Evolutionary conservation across 441 rosid genomes (phyloP).

Genomic region (Euphorbia schlechtendalii): DNA sequence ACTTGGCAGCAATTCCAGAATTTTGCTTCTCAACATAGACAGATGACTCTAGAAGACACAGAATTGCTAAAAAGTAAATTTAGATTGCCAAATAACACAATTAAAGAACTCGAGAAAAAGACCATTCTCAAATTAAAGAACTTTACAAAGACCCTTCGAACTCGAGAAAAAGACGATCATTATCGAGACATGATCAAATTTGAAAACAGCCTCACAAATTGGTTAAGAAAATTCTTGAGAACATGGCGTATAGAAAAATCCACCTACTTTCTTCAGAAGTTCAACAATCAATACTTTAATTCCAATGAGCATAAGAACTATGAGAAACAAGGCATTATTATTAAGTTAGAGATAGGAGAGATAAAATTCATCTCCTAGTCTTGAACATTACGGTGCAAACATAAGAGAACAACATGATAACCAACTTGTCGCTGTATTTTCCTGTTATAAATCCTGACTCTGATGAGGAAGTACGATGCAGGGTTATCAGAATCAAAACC

Average conservation of each 20-base stretch:
- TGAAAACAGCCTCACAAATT: neutral
- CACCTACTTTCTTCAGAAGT: too few relatives aligned
- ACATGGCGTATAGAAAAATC: neutral
- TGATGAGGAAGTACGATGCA: neutral
- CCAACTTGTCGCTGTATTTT: neutral
- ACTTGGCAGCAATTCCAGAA: constrained; percentile 33
- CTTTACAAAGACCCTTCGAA: neutral
- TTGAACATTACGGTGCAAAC: neutral
- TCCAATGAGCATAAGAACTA: neutral
- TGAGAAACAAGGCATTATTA: neutral
- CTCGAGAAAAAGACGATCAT: neutral
- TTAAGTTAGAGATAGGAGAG: neutral
- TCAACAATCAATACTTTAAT: neutral
- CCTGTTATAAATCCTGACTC: neutral
- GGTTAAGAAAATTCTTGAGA: neutral
- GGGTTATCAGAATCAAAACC: neutral
- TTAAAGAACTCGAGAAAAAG: constrained; percentile 1
- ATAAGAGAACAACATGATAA: constrained; percentile 1
- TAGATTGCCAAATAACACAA: constrained; percentile 1
- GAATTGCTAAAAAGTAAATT: constrained; percentile 15
- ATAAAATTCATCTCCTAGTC: constrained; percentile 6
- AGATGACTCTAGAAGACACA: constrained; percentile 50
- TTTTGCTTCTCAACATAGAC: constrained; percentile 57
- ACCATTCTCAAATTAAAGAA: neutral
- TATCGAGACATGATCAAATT: neutral